Base-by-base conservation (phyloP, 2,329 filamentous ascomycete genomes). In the Fusarium citri region DNA sequence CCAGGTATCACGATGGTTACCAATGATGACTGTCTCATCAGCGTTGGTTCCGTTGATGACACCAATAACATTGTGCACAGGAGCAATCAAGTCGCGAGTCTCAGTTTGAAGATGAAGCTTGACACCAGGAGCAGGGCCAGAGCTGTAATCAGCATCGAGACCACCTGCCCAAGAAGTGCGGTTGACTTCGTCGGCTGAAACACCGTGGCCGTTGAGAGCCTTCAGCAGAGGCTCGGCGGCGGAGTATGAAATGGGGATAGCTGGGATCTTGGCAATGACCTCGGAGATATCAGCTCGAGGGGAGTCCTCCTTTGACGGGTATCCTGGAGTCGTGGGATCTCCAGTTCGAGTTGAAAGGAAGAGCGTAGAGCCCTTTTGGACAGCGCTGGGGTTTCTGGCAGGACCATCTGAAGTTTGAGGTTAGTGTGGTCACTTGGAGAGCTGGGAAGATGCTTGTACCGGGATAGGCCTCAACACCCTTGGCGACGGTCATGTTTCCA, bases 251-350 rank as follows among this genome's bases (percentile, higher is more conserved):
- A 97, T 90, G 1, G 94, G 93, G 0, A 97, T 81, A 0, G 93
- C 95, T 0, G 93, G 94, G 51, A 97, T 96, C 14, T 85, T 86
- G 1, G 93, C 92, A 20, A 91, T 91, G 2, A 88, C 87, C 25
- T 84, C 78, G 3, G 89, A 84, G 2, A 87, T 84, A 41, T 91
- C 87, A 45, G 89, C 83, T 14, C 93, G 88, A 28, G 90, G 89
- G 8, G 85, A 89, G 28, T 88, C 92, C 16, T 91, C 89, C 74
- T 91, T 91, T 0, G 92, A 94, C 2, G 93, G 89, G 76, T 95
- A 95, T 7, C 93, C 93, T 3, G 92, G 92, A 0, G 93, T 97
- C 0, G 93, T 96, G 41, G 93, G 93, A 72, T 96, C 83, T 11
- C 34, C 34, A 2, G 28, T 30, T 15, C 78, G 83, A 64, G 80